A percentile compares a stretch with the other conserved stretches of the same genome.
phyloP scores from a whole-genome alignment of 768 basidiomycete genomes.

The Suillus bovinus region DNA sequence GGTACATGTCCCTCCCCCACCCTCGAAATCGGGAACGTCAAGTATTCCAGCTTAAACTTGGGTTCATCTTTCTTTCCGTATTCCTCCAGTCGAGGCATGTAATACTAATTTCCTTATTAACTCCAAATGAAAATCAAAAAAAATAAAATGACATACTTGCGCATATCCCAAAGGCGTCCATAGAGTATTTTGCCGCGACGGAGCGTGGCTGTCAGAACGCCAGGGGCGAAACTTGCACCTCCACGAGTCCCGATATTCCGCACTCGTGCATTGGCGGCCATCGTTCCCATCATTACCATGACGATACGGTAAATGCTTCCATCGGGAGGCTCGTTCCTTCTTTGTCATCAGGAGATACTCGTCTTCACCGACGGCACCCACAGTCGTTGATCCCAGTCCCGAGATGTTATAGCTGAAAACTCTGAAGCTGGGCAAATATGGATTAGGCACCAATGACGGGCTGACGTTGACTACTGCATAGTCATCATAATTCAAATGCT shows the following conservation, averaged over 20 bases:
- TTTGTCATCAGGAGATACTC: slow-evolving; percentile 7
- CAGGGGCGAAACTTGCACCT: slow-evolving; percentile 61
- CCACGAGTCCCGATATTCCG: slow-evolving; percentile 58
- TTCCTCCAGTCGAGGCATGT: slow-evolving; percentile 55
- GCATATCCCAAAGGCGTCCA: slow-evolving; percentile 83
- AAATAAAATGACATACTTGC: slow-evolving; percentile 59
- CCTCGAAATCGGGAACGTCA: slow-evolving; percentile 54
- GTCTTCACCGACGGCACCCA: slow-evolving; percentile 13
- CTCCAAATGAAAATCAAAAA: slow-evolving; percentile 9
- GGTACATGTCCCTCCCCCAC: slow-evolving; percentile 58
- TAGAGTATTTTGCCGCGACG: slow-evolving; percentile 66
- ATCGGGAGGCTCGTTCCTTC: slow-evolving; percentile 8
- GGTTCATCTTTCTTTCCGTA: slow-evolving; percentile 53
- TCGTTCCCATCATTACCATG: slow-evolving; percentile 49
- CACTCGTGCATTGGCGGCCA: slow-evolving; percentile 46
- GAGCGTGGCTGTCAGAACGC: slow-evolving; percentile 63
- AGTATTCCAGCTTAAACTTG: slow-evolving; percentile 74
- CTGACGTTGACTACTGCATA: slow-evolving; percentile 79
- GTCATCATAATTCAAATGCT: slow-evolving; percentile 56
- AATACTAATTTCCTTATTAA: slow-evolving; percentile 47
- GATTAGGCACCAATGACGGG: slow-evolving; percentile 85
- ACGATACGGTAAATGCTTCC: slow-evolving; percentile 37
- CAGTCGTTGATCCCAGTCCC: slow-evolving; percentile 21
- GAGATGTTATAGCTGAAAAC: slow-evolving; percentile 82
- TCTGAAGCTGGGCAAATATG: slow-evolving; percentile 78